Evolutionary conservation across 2,329 filamentous ascomycete genomes (phyloP).

Genomic region (Diatrype stigma): DNA sequence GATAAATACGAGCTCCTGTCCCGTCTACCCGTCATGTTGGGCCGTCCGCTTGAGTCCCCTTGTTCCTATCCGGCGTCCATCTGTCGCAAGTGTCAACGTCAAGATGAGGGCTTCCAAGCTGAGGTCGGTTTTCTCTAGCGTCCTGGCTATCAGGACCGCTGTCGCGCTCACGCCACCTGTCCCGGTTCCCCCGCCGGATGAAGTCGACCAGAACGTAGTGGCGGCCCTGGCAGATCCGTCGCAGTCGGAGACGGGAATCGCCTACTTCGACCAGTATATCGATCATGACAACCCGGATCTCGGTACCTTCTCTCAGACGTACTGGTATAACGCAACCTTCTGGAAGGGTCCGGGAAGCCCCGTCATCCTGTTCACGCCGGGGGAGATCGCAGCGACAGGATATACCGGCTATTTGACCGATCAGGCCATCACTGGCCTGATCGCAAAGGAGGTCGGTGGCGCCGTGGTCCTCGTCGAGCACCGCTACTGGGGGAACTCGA

Average conservation of each 20-base stretch:
- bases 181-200: slow-evolving; percentile 11
- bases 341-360: slow-evolving; percentile 53
- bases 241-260: slow-evolving; percentile 10
- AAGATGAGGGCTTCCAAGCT: slow-evolving; percentile 11
- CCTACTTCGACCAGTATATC: slow-evolving; percentile 49
- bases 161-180: slow-evolving; percentile 13
- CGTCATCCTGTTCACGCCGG: slow-evolving; percentile 47
- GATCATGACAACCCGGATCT: slow-evolving; percentile 54
- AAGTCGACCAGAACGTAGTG: slow-evolving; percentile 8
- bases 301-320: slow-evolving; percentile 52
- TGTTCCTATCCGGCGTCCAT: too few species aligned
- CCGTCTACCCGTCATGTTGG: too few species aligned
- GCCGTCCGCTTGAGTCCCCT: not conserved
- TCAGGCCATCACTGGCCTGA: slow-evolving; percentile 42
- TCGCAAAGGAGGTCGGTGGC: slow-evolving; percentile 48
- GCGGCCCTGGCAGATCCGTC: slow-evolving; percentile 12
- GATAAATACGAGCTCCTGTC: too few species aligned
- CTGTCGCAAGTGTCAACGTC: not conserved
- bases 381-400: slow-evolving; percentile 42
- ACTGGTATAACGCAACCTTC: slow-evolving; percentile 42
- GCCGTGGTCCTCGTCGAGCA: slow-evolving; percentile 55
- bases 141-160: slow-evolving; percentile 8
- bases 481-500: slow-evolving; percentile 54
- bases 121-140: slow-evolving; percentile 3
- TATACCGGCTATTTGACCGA: slow-evolving; percentile 50